Evolutionary conservation across 495 filamentous ascomycete genomes (phyloP), one percentile per base, ranked within the genome.

Genomic region (Oleoguttula mirabilis): DNA sequence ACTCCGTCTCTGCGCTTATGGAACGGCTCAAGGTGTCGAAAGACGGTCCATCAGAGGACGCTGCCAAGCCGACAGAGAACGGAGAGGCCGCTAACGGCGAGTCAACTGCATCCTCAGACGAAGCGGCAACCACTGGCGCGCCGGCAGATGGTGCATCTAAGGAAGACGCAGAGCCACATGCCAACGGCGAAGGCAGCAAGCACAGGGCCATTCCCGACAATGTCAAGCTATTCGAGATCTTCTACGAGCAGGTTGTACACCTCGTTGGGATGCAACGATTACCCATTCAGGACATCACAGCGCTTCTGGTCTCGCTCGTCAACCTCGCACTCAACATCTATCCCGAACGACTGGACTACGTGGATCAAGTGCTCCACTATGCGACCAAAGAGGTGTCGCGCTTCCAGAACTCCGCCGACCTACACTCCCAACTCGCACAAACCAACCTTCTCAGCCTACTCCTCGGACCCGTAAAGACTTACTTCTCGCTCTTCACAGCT

Each of bases 241-340:
- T 98, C 65, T 93, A 94, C 57, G 83, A 92, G 34, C 90, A 98
- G 56, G 92, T 96, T 39, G 79, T 87, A 48, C 86, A 85, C 54
- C 70, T 98, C 32, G 87, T 96, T 48, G 84, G 84, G 60, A 79
- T 80, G 14, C 87, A 94, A 54, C 78, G 84, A 49, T 68, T 98
- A 42, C 80, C 86, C 3, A 94, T 98, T 40, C 85, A 93, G 60
- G 90, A 98, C 60, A 94, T 82, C 16, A 90, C 88, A 50, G 90
- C 87, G 10, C 66, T 96, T 21, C 69, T 94, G 25, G 88, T 92
- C 19, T 98, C 90, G 4, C 71, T 98, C 25, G 75, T 83, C 11
- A 95, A 96, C 55, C 73, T 98, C 36, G 84, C 90, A 10, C 70
- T 98, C 65, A 95, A 92, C 55, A 88, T 94, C 48, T 95, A 96